Base-by-base conservation (phyloP, 1,139 yeast genomes). In the Yamadazyma conglobata region DNA sequence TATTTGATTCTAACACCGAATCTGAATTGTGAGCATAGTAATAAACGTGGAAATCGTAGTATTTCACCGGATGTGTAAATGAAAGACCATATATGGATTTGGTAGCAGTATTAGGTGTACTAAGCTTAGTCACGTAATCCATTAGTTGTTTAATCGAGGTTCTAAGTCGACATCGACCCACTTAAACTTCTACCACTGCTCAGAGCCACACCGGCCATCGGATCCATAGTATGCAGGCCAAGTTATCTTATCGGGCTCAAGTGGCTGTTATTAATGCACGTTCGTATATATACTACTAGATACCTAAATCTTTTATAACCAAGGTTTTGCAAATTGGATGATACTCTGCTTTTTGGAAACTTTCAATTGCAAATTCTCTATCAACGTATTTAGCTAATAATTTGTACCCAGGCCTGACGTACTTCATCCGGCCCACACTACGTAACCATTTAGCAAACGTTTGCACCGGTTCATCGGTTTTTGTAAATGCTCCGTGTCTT, bases 351-450 rank as follows among this genome's bases (percentile, higher is more conserved):
- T 44, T 45, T 13, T 42, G 38, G 43, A 60, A 64, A 3, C 54
- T 52, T 8, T 37, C 36, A 4, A 54, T 38, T 2, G 70, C 70
- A 41, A 50, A 55, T 2, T 58, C 58, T 23, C 45, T 46, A 29
- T 54, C 47, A 14, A 64, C 52, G n/a, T 45, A 46, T 17, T 50
- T 45, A 22, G 41, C 40, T 31, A 64, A 52, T 15, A 62, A 41
- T 22, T 45, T 52, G 40, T 60, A 64, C 3, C 70, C 70, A 1
- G 70, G 71, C 38, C 70, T 49, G 10, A 63, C 68, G 32, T 53
- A 64, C 43, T 64, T 64, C 71, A 64, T 64, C 40, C 71, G 49
- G 12, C 71, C 71, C 19, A 63, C 64, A 0, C 62, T 50, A 5
- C 69, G 69, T 34, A 64, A 50, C 70, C 70, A 64, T 18, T 40